These are phyloP conservation scores for Cordyceps tenuipes DNA, from an alignment of 2,329 filamentous ascomycete species.

Conservation along the genomic window DNA sequence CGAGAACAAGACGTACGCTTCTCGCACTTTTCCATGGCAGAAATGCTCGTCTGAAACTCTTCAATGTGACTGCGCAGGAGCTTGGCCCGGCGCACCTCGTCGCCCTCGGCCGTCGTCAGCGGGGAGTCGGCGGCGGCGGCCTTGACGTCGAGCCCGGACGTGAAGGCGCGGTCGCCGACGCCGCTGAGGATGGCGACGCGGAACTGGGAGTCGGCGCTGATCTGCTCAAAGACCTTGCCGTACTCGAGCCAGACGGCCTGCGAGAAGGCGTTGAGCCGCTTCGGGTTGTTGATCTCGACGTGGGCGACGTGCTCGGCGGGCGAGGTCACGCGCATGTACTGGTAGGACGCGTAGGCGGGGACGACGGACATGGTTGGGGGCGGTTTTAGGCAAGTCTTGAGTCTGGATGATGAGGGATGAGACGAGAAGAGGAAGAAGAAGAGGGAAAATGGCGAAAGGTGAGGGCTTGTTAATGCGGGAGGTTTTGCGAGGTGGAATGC, in stretches of 20 bases:
- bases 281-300: slow-evolving; percentile 80
- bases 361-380: slow-evolving; percentile 5
- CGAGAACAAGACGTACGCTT: slow-evolving; percentile 56
- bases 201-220: slow-evolving; percentile 64
- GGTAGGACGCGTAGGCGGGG: slow-evolving; percentile 35
- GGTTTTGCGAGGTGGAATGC: neutral
- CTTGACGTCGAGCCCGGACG: slow-evolving; percentile 74
- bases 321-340: slow-evolving; percentile 66
- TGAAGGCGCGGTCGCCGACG: slow-evolving; percentile 77
- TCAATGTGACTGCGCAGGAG: slow-evolving; percentile 58
- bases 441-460: neutral
- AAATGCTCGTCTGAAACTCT: slow-evolving; percentile 74
- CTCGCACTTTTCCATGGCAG: slow-evolving; percentile 72
- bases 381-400: neutral
- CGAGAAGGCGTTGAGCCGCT: slow-evolving; percentile 83
- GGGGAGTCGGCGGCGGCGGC: slow-evolving; percentile 50
- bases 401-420: neutral
- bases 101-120: slow-evolving; percentile 31
- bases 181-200: slow-evolving; percentile 74
- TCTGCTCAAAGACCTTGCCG: slow-evolving; percentile 58
- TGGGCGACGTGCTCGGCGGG: slow-evolving; percentile 71
- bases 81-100: slow-evolving; percentile 57
- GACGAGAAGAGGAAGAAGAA: neutral
- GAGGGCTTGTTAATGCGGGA: neutral
- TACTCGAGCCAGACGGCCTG: slow-evolving; percentile 83